Conservation (phyloP, 78 protist genomes). For the Dictyostelium purpureum region DNA sequence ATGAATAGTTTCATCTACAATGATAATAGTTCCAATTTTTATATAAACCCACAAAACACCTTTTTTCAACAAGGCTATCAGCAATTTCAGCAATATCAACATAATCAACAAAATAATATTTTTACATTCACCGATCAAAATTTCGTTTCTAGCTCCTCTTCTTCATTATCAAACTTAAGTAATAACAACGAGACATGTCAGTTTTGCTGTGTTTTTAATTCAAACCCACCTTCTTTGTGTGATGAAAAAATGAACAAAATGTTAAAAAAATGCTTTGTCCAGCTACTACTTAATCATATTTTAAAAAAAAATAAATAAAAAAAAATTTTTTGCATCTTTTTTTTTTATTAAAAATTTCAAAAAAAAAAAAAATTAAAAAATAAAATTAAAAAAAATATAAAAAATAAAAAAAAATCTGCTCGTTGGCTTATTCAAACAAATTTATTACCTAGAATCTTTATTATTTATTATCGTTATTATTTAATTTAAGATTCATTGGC, state of each 20-base stretch:
- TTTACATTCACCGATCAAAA: background rate
- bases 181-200: background rate
- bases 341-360: no score
- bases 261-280: slow-evolving; percentile 7
- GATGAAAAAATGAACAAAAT: slow-evolving; percentile 52
- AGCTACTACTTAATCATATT: background rate
- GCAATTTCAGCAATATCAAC: background rate
- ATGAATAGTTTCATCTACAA: no score
- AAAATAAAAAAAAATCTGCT: no score
- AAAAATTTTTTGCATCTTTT: background rate
- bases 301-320: background rate
- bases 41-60: no score
- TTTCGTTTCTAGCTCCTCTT: background rate
- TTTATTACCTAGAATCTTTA: no score
- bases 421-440: no score
- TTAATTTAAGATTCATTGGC: no score
- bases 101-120: background rate
- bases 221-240: background rate
- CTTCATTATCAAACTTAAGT: background rate
- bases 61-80: background rate
- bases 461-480: no score
- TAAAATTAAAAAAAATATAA: no score
- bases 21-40: no score
- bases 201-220: slow-evolving; percentile 7
- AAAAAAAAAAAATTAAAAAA: no score